Percentiles rank a stretch among this genome's conserved stretches.
Evolutionary conservation across 345 rosid genomes (phyloP).

Genomic region (Populus ilicifolia): DNA sequence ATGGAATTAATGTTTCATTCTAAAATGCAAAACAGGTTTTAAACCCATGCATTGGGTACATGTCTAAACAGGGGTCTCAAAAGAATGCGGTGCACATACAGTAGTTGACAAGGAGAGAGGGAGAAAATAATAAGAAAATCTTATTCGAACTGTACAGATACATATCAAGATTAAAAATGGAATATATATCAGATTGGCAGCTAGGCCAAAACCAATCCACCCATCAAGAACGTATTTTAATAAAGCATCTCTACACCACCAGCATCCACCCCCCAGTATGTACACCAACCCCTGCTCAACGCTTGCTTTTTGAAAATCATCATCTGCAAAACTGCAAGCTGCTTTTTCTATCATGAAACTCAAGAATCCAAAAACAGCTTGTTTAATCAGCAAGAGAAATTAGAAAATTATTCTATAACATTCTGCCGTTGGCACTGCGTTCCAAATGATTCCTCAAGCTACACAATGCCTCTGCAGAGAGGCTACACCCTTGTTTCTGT

Average conservation of each 20-base stretch:
- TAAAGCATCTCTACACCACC: constrained; percentile 22
- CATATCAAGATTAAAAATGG: constrained; percentile 8
- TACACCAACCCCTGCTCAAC: constrained; percentile 21
- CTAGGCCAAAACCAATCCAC: not conserved
- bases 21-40: no score
- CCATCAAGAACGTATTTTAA: not conserved
- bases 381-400: not conserved
- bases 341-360: constrained; percentile 33
- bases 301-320: constrained; percentile 2
- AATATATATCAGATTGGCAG: not conserved
- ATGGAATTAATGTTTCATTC: not conserved
- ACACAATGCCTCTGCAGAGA: constrained; percentile 62
- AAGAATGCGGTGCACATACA: not conserved
- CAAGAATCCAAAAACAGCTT: constrained; percentile 40
- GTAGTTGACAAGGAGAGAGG: not conserved
- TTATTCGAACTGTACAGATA: not conserved
- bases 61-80: no score
- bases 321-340: constrained; percentile 39
- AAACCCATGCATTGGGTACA: no score
- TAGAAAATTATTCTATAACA: constrained; percentile 6
- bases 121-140: not conserved
- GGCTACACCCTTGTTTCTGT: constrained; percentile 49
- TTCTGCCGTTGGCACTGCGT: constrained; percentile 33
- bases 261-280: constrained; percentile 9
- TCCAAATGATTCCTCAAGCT: constrained; percentile 59